Base-by-base conservation (phyloP, 108 stramenopile species). In the Fragilaria radians region DNA sequence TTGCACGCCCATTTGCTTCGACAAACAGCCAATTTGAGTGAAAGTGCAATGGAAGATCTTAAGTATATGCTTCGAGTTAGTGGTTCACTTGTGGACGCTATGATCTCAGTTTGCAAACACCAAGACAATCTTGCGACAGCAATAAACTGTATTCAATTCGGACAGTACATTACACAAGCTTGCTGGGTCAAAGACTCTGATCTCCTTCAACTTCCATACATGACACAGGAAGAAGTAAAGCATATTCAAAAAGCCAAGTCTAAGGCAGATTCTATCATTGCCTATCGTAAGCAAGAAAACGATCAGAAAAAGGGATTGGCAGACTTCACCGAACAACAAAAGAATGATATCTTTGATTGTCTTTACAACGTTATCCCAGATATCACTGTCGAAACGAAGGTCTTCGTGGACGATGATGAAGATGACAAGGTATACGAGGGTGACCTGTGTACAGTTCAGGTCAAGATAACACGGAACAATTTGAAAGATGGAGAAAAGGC, bases 351-450 rank as follows among this genome's bases (percentile, higher is more conserved):
- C 22, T 63, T 81, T 49, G 63, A 74, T 25, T 88, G 77, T 62
- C 78, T 87, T 31, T 48, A 84, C 18, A 42, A 42, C 14, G 76
- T 96, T 33, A 70, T 97, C 52, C 98, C 98, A 18, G 76, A 83
- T 59, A 68, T 97, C 9, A 47, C 78, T 17, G 81, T 91, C 4
- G 71, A 78, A 60, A 76, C 76, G 45, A 90, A 91, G 55, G 80
- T 95, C 2, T 96, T 86, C 66, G 95, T 96, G 27, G 96, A 98
- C 66, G 98, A 97, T 65, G 96, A 98, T 47, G 91, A 91, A 64
- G 96, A 99, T 67, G 74, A 82, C 65, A 88, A 91, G 45, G 89
- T 95, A 3, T 95, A 95, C 69, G 95, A 94, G 55, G 95, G 95
- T 45, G 98, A 99, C 73, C 64, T 99, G 56, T 92, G 94, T 51